Evolutionary conservation across 768 basidiomycete genomes (phyloP), one percentile per base, ranked within the genome.

Genomic region (Rhodotorula babjevae): DNA sequence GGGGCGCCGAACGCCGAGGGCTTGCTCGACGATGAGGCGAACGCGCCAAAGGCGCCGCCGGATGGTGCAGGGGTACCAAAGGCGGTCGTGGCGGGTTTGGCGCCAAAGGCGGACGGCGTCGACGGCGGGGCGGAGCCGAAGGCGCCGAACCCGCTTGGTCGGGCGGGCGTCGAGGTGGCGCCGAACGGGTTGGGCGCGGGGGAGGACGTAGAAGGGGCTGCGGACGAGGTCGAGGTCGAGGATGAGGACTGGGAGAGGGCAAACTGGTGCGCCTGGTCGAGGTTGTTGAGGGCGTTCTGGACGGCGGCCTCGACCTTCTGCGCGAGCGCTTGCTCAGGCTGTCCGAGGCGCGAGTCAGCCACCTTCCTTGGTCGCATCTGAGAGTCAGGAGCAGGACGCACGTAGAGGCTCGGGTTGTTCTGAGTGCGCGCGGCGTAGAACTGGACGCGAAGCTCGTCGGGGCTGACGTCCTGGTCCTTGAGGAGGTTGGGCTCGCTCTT

Each of bases 401-500:
- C 73, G 52, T 75, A 75, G 56, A 75, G 64, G 6, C 57, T 10
- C 23, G 67, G 56, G 58, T 76, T 73, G 71, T 68, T 69, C 7
- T 65, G 61, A 7, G 29, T 56, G 19, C 65, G 49, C 29, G 75
- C 75, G n/a, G 60, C 44, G 66, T 67, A 70, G 60, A 67, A 76
- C 40, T 61, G 68, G 40, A 88, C 82, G 57, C 90, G 84, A 58
- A 94, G 81, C 80, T 96, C 93, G 77, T 94, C 93, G 0, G 86
- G 85, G 0, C 88, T 89, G 71, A 88, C 84, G 74, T 96, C 92
- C 46, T 89, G 80, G 5, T 86, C 87, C 16, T 81, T 67, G 27
- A 96, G 80, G 11, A 94, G 75, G 31, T 83, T 86, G 0, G 87
- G 87, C 74, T 92, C 91, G 70, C 85, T 78, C 79, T 93, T 95